Evolutionary conservation across 768 basidiomycete genomes (phyloP).

Genomic region (Kondoa malvinella): DNA sequence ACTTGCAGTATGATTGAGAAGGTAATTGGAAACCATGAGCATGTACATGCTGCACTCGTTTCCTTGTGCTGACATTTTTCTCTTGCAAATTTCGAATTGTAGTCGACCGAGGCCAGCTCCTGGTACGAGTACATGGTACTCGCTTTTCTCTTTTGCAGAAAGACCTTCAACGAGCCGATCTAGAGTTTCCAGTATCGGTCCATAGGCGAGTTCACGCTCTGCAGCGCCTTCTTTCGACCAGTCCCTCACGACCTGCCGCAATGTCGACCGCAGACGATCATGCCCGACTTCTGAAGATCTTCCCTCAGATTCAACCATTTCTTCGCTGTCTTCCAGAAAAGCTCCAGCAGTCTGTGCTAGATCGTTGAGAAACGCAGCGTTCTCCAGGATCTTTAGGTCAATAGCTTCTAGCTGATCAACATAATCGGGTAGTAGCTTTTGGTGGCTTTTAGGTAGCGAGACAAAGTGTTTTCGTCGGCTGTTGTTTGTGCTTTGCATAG

Average conservation of each 20-base stretch:
- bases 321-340: background rate
- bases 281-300: background rate
- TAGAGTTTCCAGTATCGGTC: background rate
- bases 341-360: background rate
- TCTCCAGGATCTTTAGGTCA: background rate
- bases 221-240: background rate
- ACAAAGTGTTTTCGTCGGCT: background rate
- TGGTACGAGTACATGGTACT: background rate
- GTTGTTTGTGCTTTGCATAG: background rate
- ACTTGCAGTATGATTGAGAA: conserved; percentile 7
- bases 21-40: conserved; percentile 14
- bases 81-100: background rate
- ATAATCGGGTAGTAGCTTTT: conserved; percentile 1
- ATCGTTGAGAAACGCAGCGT: background rate
- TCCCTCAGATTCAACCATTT: background rate
- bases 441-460: background rate
- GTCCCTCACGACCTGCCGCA: background rate
- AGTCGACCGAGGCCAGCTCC: conserved; percentile 17
- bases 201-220: background rate
- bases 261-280: background rate
- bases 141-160: background rate
- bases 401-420: background rate
- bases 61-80: background rate
- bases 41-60: conserved; percentile 20
- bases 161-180: background rate